Conservation (phyloP, 2,329 filamentous ascomycete species). For the Colletotrichum karsti region DNA sequence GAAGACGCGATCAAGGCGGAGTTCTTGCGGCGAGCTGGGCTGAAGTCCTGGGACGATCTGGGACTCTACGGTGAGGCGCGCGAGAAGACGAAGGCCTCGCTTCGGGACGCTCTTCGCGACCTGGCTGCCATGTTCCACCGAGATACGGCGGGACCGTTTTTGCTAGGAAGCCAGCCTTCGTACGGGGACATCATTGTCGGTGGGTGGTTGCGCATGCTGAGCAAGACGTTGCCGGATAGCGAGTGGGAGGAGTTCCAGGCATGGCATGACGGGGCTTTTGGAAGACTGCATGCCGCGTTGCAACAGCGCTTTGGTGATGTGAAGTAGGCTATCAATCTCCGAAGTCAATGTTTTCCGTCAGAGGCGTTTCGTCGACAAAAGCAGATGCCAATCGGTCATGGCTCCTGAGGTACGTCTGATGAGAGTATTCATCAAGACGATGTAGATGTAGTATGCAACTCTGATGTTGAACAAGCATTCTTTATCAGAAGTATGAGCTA, state of each 20-base stretch:
- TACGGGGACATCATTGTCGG: slow-evolving; percentile 68
- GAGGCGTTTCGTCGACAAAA: too few species aligned
- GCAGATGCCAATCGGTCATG: too few species aligned
- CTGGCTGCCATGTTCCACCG: slow-evolving; percentile 49
- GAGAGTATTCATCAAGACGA: too few species aligned
- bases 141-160: slow-evolving; percentile 53
- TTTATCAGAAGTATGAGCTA: too few species aligned
- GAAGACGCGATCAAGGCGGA: slow-evolving; percentile 46
- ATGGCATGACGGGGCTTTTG: slow-evolving; percentile 63
- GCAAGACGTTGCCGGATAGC: slow-evolving; percentile 43
- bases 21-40: slow-evolving; percentile 56
- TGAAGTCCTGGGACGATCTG: slow-evolving; percentile 54
- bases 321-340: too few species aligned
- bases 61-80: slow-evolving; percentile 46
- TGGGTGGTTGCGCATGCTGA: slow-evolving; percentile 61
- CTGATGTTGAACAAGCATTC: too few species aligned
- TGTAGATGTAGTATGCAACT: too few species aligned
- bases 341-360: too few species aligned
- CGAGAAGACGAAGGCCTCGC: slow-evolving; percentile 44
- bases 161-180: slow-evolving; percentile 51
- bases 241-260: slow-evolving; percentile 57
- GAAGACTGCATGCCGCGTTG: slow-evolving; percentile 17
- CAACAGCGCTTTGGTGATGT: too few species aligned
- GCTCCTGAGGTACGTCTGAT: too few species aligned
- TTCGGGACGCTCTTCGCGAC: slow-evolving; percentile 49